Evolutionary conservation across 352 stramenopile genomes (phyloP).

Genomic region (Vaucheria bursata): DNA sequence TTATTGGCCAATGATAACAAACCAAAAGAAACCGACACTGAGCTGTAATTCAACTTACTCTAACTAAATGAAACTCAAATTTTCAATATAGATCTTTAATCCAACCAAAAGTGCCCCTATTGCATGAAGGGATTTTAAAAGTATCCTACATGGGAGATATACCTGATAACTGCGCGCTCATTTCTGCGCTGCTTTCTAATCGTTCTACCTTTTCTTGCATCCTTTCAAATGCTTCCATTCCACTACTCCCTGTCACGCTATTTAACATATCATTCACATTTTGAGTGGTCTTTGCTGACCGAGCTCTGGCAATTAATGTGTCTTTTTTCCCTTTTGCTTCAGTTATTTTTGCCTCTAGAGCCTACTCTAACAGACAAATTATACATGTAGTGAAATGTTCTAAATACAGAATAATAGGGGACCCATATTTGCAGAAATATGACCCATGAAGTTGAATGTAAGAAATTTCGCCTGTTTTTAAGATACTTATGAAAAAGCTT

Average conservation of each 20-base stretch:
- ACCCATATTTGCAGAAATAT: too few species aligned
- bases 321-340: constrained; percentile 60
- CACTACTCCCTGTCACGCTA: constrained; percentile 58
- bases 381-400: constrained; percentile 41
- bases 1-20: too few species aligned
- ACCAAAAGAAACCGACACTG: too few species aligned
- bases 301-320: constrained; percentile 62
- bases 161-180: constrained; percentile 11
- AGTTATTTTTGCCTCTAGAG: constrained; percentile 64
- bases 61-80: too few species aligned
- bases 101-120: too few species aligned
- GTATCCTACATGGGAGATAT: constrained; percentile 26
- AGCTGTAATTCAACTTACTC: too few species aligned
- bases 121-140: too few species aligned
- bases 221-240: constrained; percentile 66
- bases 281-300: constrained; percentile 62
- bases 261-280: constrained; percentile 73
- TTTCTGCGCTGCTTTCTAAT: constrained; percentile 59
- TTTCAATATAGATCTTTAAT: too few species aligned
- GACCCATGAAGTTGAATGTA: too few species aligned
- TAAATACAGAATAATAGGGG: too few species aligned
- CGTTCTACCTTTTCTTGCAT: constrained; percentile 75
- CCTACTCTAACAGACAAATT: neutral
- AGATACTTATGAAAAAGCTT: too few species aligned
- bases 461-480: too few species aligned